These are phyloP conservation scores for Baorangia bicolor DNA, from an alignment of 768 basidiomycete genomes.

Conservation along the genomic window DNA sequence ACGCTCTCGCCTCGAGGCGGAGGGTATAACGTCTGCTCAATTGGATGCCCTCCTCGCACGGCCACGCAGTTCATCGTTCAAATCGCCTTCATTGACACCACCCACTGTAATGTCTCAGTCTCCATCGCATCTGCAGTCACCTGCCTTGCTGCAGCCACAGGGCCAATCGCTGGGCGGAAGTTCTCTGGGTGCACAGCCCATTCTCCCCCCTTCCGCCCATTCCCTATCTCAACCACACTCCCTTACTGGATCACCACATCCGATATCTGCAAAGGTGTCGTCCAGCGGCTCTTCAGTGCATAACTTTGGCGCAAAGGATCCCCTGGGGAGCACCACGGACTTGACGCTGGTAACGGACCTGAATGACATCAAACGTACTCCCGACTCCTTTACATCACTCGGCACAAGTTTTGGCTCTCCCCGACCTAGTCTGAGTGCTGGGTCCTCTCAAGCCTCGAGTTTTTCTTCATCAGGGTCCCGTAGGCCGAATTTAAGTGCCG, in stretches of 20 bases:
- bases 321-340: slow-evolving; percentile 15
- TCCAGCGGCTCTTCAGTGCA: slow-evolving; percentile 24
- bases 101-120: slow-evolving; percentile 18
- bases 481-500: slow-evolving; percentile 18
- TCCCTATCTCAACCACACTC: slow-evolving; percentile 30
- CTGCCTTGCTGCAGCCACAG: slow-evolving; percentile 19
- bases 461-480: slow-evolving; percentile 28
- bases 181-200: slow-evolving; percentile 21
- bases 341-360: slow-evolving; percentile 26
- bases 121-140: slow-evolving; percentile 19
- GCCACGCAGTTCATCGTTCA: slow-evolving; percentile 24
- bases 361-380: slow-evolving; percentile 22
- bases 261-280: slow-evolving; percentile 21
- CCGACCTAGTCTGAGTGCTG: slow-evolving; percentile 25
- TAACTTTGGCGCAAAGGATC: slow-evolving; percentile 12
- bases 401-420: slow-evolving; percentile 27
- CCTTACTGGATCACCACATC: slow-evolving; percentile 29
- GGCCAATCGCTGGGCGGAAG: slow-evolving; percentile 14
- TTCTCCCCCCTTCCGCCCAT: slow-evolving; percentile 20
- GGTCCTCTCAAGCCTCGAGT: slow-evolving; percentile 30
- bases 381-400: slow-evolving; percentile 29
- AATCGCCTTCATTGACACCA: slow-evolving; percentile 23
- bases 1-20: slow-evolving; percentile 28
- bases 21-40: slow-evolving; percentile 26
- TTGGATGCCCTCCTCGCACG: slow-evolving; percentile 29